Conservation (phyloP, 495 filamentous ascomycete species). For the Penicilliopsis zonata region DNA sequence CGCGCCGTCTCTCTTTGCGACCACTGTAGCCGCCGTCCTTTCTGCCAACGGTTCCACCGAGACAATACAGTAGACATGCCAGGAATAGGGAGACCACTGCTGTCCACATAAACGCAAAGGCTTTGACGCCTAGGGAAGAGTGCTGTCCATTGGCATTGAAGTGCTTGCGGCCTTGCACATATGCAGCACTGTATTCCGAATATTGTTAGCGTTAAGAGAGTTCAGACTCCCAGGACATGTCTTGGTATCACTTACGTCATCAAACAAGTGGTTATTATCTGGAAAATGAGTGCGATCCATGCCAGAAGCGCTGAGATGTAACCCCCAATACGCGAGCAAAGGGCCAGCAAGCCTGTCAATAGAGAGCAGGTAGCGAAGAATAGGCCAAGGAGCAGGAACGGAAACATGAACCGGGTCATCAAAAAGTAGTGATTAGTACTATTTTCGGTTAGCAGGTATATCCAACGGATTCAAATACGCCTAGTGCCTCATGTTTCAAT, state of each 20-base stretch:
- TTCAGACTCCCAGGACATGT: background rate
- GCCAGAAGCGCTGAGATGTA: constrained; percentile 45
- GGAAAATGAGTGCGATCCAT: constrained; percentile 47
- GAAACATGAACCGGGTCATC: constrained; percentile 56
- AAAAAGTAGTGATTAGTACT: constrained; percentile 52
- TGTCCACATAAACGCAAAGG: constrained; percentile 82
- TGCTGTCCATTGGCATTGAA: constrained; percentile 46
- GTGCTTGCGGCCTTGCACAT: constrained; percentile 60
- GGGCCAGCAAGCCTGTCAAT: constrained; percentile 47
- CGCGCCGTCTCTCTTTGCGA: constrained; percentile 27
- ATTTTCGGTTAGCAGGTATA: constrained; percentile 1
- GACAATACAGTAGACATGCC: constrained; percentile 59
- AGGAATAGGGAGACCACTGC: constrained; percentile 58
- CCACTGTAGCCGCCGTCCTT: constrained; percentile 30
- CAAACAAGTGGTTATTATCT: constrained; percentile 46
- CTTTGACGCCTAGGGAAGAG: constrained; percentile 55
- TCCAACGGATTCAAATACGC: background rate
- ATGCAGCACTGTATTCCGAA: constrained; percentile 44
- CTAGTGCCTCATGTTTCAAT: background rate
- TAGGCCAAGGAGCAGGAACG: constrained; percentile 57
- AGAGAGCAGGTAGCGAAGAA: constrained; percentile 52
- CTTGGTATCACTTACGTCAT: constrained; percentile 52
- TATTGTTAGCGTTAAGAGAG: constrained; percentile 8
- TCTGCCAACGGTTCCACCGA: constrained; percentile 26
- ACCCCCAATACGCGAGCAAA: constrained; percentile 48